Conservation (phyloP, 2,329 filamentous ascomycete species). For the Talaromyces funiculosus region DNA sequence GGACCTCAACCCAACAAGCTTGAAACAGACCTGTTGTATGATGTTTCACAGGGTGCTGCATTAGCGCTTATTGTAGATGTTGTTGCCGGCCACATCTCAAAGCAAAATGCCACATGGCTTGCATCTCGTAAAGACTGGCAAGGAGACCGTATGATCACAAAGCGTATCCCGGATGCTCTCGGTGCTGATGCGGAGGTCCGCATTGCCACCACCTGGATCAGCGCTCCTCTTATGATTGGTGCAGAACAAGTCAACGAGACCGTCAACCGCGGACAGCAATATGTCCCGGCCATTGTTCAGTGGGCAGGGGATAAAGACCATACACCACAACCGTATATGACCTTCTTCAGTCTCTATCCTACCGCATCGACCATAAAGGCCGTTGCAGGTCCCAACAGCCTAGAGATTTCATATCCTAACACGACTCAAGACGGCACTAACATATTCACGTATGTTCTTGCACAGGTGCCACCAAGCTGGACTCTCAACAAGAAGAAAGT, state of each 20-base stretch:
- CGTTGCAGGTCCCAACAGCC: conserved; percentile 29
- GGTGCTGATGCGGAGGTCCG: conserved; percentile 24
- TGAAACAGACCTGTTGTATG: conserved; percentile 39
- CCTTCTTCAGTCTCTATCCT: conserved; percentile 40
- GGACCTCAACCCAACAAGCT: conserved; percentile 35
- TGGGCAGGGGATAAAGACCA: conserved; percentile 41
- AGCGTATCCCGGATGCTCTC: conserved; percentile 33
- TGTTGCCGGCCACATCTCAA: conserved; percentile 25
- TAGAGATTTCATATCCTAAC: conserved; percentile 38
- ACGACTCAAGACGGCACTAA: conserved; percentile 35
- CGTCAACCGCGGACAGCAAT: conserved; percentile 36
- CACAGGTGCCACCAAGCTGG: conserved; percentile 37
- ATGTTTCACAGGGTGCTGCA: conserved; percentile 38
- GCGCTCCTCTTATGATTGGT: conserved; percentile 41
- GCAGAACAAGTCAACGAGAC: conserved; percentile 34
- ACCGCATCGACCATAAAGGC: conserved; percentile 41
- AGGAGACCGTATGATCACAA: conserved; percentile 32
- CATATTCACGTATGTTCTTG: conserved; percentile 38
- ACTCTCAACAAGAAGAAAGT: conserved; percentile 28
- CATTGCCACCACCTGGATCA: conserved; percentile 39
- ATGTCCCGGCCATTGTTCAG: conserved; percentile 44
- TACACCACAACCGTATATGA: conserved; percentile 36
- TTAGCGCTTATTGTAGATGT: conserved; percentile 37
- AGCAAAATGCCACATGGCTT: conserved; percentile 22
- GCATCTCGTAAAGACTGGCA: conserved; percentile 30